Percentiles rank a stretch among this genome's conserved stretches.
Evolutionary conservation across 2,329 filamentous ascomycete species (phyloP).

Genomic region (Cercospora brassicicola): DNA sequence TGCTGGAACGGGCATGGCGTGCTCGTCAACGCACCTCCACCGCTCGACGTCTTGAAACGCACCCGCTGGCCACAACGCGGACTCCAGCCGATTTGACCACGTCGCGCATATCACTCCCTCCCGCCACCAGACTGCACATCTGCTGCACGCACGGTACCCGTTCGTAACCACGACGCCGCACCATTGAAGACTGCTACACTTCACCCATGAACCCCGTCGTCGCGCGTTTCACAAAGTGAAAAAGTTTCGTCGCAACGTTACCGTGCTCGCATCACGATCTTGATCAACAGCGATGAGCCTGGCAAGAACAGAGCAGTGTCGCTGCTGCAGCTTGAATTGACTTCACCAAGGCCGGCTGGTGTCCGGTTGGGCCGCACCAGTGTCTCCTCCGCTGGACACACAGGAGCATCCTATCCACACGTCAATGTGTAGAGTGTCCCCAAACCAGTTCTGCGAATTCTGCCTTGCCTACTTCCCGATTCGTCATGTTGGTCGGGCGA

Average conservation of each 20-base stretch:
- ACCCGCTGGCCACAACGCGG: neutral
- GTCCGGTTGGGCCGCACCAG: neutral
- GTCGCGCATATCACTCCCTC: neutral
- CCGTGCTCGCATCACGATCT: neutral
- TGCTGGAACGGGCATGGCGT: neutral
- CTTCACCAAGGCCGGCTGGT: neutral
- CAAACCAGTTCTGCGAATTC: neutral
- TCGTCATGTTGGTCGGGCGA: neutral
- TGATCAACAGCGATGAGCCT: neutral
- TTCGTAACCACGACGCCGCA: neutral
- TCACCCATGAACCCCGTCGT: neutral
- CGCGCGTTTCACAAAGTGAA: neutral
- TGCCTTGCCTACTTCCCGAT: neutral
- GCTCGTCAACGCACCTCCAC: neutral
- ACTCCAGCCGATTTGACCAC: neutral
- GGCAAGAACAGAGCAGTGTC: neutral
- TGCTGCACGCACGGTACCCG: neutral
- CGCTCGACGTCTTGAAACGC: neutral
- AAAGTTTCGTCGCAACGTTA: neutral
- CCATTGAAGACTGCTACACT: neutral
- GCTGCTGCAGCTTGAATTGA: neutral
- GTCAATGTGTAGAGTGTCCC: neutral
- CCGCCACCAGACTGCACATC: neutral
- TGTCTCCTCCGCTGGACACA: neutral
- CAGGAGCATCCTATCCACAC: neutral